Evolutionary conservation across 2,329 filamentous ascomycete genomes (phyloP).

Genomic region (Arthroderma sp.): DNA sequence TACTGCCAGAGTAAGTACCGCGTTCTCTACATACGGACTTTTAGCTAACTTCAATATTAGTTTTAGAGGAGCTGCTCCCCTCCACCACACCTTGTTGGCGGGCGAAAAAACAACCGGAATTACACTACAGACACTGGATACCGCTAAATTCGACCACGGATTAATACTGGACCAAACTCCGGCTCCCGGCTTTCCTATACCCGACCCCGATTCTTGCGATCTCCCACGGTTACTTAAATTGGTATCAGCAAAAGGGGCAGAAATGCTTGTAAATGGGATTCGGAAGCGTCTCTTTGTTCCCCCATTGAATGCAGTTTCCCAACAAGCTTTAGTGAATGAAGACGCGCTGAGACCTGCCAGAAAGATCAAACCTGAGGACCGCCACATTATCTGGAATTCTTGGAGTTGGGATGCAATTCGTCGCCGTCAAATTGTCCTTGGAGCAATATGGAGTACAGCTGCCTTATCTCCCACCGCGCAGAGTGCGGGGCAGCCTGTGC

Average conservation of each 20-base stretch:
- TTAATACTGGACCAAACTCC: conserved; percentile 59
- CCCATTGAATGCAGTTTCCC: conserved; percentile 36
- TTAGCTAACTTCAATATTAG: conserved; percentile 30
- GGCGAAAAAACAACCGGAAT: conserved; percentile 55
- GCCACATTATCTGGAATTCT: conserved; percentile 48
- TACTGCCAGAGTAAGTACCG: conserved; percentile 61
- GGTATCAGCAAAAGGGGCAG: conserved; percentile 54
- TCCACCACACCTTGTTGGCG: conserved; percentile 69
- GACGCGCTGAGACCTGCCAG: conserved; percentile 46
- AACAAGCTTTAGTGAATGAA: conserved; percentile 15
- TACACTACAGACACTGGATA: conserved; percentile 76
- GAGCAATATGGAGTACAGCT: conserved; percentile 51
- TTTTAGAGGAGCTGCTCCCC: conserved; percentile 71
- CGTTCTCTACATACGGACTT: neutral
- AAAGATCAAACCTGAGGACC: conserved; percentile 58
- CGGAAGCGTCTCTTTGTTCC: conserved; percentile 52
- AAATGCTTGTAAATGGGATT: conserved; percentile 58
- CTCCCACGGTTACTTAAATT: conserved; percentile 39
- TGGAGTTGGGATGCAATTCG: conserved; percentile 46
- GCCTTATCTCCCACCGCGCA: neutral
- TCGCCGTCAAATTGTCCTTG: conserved; percentile 48
- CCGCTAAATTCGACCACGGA: conserved; percentile 65
- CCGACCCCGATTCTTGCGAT: conserved; percentile 42
- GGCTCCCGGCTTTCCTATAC: conserved; percentile 37
- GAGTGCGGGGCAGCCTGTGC: conserved; percentile 15